These are phyloP conservation scores for Scytalidium sp. DNA, from an alignment of 2,329 filamentous ascomycete species.

Conservation along the genomic window DNA sequence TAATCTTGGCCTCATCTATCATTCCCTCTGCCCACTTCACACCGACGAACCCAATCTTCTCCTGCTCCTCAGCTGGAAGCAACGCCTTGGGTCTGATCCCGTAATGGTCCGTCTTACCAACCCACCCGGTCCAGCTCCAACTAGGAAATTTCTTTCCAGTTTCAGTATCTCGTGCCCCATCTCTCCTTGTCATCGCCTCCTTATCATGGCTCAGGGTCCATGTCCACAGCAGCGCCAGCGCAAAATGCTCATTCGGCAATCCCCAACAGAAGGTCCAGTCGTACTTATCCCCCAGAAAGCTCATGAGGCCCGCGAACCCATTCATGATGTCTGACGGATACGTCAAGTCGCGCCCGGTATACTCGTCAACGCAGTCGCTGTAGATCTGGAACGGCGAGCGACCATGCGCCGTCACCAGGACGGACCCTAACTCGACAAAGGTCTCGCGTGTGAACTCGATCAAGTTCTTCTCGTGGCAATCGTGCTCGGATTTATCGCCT, in stretches of 20 bases:
- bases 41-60: background rate
- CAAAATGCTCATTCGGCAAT: background rate
- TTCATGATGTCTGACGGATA: background rate
- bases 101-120: background rate
- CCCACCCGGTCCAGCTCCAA: background rate
- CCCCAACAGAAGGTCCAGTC: constrained; percentile 4
- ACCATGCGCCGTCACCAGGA: background rate
- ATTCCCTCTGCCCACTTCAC: background rate
- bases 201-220: no score
- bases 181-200: background rate
- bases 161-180: background rate
- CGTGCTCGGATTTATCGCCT: background rate
- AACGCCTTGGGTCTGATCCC: background rate
- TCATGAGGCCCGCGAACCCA: background rate
- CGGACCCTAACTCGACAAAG: background rate
- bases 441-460: background rate
- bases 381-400: constrained; percentile 1
- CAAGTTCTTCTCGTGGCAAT: background rate
- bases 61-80: background rate
- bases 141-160: background rate
- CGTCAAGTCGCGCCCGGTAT: background rate
- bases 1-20: background rate
- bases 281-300: constrained; percentile 7
- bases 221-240: background rate
- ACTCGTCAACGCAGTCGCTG: background rate